These are phyloP conservation scores for Henningerozyma blattae DNA, from an alignment of 805 yeast species.

Conservation along the genomic window DNA sequence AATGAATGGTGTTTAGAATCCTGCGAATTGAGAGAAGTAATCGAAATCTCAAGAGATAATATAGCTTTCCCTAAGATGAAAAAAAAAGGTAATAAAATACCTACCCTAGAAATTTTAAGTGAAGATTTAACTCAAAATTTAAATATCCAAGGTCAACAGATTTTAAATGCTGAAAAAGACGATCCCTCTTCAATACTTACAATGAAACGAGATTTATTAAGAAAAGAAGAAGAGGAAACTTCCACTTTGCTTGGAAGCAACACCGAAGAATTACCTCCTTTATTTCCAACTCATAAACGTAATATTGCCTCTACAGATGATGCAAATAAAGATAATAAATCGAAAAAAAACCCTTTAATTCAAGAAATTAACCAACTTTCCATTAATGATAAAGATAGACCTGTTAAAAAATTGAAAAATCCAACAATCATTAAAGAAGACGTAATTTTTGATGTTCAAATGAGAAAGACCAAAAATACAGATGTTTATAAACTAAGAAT, in stretches of 20 bases:
- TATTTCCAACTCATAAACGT: slow-evolving; percentile 14
- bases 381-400: background rate
- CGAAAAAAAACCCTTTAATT: slow-evolving; percentile 32
- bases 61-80: slow-evolving; percentile 59
- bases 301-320: no score
- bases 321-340: background rate
- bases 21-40: slow-evolving; percentile 43
- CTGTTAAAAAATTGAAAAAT: background rate
- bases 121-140: slow-evolving; percentile 31
- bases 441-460: slow-evolving; percentile 16
- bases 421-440: slow-evolving; percentile 8
- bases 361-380: slow-evolving; percentile 33
- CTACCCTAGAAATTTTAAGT: slow-evolving; percentile 32
- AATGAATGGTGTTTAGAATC: slow-evolving; percentile 81
- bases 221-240: slow-evolving; percentile 17
- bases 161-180: slow-evolving; percentile 23
- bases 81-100: slow-evolving; percentile 47
- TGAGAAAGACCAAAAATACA: slow-evolving; percentile 20
- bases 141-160: slow-evolving; percentile 19
- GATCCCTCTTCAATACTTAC: slow-evolving; percentile 34
- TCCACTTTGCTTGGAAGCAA: no score
- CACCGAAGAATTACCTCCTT: slow-evolving; percentile 18
- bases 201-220: slow-evolving; percentile 21
- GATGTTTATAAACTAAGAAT: slow-evolving; percentile 25
- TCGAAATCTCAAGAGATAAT: slow-evolving; percentile 47